Evolutionary conservation across 2,329 filamentous ascomycete species (phyloP), one percentile per base, ranked within the genome.

Genomic region (Colletotrichum graminicola): DNA sequence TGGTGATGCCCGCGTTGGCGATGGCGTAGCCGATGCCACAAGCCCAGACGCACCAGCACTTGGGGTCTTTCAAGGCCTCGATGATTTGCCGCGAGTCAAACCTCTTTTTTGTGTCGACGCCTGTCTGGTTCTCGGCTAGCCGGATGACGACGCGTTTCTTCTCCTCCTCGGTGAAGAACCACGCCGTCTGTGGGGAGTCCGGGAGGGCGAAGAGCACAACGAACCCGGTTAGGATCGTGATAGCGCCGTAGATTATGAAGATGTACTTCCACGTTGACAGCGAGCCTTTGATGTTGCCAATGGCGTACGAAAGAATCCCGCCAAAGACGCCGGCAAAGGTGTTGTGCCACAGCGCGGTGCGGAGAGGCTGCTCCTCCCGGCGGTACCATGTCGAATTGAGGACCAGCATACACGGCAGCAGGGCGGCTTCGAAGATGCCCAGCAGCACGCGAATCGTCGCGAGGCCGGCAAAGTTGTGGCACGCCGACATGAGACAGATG

Each of bases 91-190:
- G 85, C 80, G 86, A 84, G 73, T 92, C 92, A 80, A 91, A 92
- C 73, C 92, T 86, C 74, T 90, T 90, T 73, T 90, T 61, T 54
- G 66, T 92, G 2, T 91, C 91, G 26, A 93, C 90, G 0, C 93
- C 93, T 69, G 93, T 93, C 77, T 94, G 89, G 75, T 95, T 95
- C 39, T 89, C 85, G 0, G 92, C 86, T 6, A 95, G 88, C 0
- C 93, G 86, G 74, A 93, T 92, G 36, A 94, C 83, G 0, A 91
- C 91, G 36, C 93, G 84, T 0, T 89, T 78, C 18, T 89, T 89
- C 74, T 95, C 93, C 55, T 89, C 84, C 61, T 91, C 87, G 6
- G 82, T 91, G 41, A 96, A 66, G 2, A 86, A 86, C 0, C 86
- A 86, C 0, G 84, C 77, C 34, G 91, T 85, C 73, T 49, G 67